phyloP scores from a whole-genome alignment of 2,329 filamentous ascomycete species.

The Penicillium hesseltinei region DNA sequence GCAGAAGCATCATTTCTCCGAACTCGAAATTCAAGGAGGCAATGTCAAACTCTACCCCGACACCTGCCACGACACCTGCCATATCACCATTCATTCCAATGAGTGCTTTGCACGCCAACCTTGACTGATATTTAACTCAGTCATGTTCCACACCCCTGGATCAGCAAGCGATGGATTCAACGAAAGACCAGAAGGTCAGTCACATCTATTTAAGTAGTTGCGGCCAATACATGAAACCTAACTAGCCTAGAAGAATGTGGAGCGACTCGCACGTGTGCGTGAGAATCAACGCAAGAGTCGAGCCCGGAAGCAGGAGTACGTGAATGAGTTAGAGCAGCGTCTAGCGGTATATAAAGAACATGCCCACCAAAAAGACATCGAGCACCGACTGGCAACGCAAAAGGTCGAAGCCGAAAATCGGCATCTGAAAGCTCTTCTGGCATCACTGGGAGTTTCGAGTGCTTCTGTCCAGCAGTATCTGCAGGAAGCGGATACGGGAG shows the following conservation, averaged over 20 bases:
- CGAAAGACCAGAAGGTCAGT: constrained; percentile 14
- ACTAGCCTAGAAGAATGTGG: constrained; percentile 22
- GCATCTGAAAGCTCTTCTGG: constrained; percentile 29
- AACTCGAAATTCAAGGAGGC: background rate
- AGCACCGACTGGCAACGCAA: constrained; percentile 35
- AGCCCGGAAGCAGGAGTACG: constrained; percentile 36
- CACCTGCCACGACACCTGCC: background rate
- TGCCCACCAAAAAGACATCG: constrained; percentile 32
- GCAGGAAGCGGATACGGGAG: constrained; percentile 18
- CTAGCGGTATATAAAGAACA: constrained; percentile 29
- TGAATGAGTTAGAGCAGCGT: constrained; percentile 37
- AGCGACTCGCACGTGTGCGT: constrained; percentile 41
- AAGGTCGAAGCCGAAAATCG: constrained; percentile 36
- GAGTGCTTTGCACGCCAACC: background rate
- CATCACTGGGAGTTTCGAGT: constrained; percentile 24
- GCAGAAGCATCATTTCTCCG: background rate
- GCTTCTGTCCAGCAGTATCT: constrained; percentile 31
- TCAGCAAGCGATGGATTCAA: background rate
- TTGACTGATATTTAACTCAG: background rate
- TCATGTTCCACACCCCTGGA: background rate
- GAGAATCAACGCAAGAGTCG: constrained; percentile 42
- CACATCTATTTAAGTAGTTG: background rate
- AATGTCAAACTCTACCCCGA: background rate
- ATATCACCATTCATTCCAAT: background rate
- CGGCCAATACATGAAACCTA: background rate